Evolutionary conservation across 495 filamentous ascomycete species (phyloP), one percentile per base, ranked within the genome.

Genomic region (Penicillium bovifimosum): DNA sequence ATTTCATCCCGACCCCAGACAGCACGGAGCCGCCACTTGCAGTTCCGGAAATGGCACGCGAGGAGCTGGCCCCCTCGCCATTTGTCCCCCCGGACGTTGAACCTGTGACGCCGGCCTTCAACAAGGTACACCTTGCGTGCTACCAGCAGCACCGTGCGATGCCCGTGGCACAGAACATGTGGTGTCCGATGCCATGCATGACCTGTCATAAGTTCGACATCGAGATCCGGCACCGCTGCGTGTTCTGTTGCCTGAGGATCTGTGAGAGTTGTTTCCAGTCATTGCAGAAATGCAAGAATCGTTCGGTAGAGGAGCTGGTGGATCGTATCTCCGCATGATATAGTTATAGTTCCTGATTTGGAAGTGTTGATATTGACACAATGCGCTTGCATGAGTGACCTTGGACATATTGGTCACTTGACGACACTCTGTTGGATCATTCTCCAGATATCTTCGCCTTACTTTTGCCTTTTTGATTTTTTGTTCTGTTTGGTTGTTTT

Each of bases 141-240:
- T 78, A 72, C 48, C 73, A 76, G 56, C 65, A 67, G 7, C 77
- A 80, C 44, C 60, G 66, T 17, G 55, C 62, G 0, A 76, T 80
- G 72, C 64, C 64, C 13, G 42, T 56, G 8, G 68, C 72, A 9
- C 63, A 61, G 34, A 80, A 80, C 51, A 59, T 62, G 35, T 73
- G 72, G 70, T 70, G 73, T 58, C 62, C 74, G 7, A 60, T 76
- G 17, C 76, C 74, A 6, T 80, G 77, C 55, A 77, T 78, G 74
- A 70, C 71, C 1, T 80, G 77, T 49, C 66, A 68, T 27, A 73
- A 75, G 35, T 62, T 65, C 8, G 70, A 78, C 45, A 66, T 60
- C 0, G 69, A 77, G 52, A 60, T 69, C 29, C 66, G 74, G 4
- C 66, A 74, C 54, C 70, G 69, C 46, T 80, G 77, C 54, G 69